Conservation (phyloP, 176 grass and related monocot genomes). For the Leersia perrieri region DNA sequence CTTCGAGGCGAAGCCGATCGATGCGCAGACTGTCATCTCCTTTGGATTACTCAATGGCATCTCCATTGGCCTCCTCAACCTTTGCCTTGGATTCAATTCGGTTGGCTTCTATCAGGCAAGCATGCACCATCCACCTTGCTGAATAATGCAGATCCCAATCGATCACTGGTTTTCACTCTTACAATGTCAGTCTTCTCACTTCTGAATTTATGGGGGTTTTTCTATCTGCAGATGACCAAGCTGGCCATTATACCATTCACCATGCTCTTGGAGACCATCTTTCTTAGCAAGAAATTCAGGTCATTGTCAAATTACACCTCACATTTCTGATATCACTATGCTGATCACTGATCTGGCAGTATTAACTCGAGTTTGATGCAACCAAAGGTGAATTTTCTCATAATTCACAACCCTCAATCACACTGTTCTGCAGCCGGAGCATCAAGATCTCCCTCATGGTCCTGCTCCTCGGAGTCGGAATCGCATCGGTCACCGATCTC, state of each 20-base stretch:
- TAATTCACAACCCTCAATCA: background rate
- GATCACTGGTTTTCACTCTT: background rate
- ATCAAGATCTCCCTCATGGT: constrained; percentile 81
- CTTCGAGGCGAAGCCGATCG: constrained; percentile 85
- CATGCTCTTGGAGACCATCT: constrained; percentile 76
- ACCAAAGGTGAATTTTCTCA: background rate
- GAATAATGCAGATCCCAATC: no score
- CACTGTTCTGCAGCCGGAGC: constrained; percentile 47
- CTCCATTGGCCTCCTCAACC: constrained; percentile 93
- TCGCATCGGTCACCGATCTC: constrained; percentile 86
- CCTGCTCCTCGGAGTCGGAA: constrained; percentile 77
- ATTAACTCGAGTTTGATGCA: background rate
- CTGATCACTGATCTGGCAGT: background rate
- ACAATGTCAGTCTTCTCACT: background rate
- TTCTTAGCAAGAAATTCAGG: constrained; percentile 93
- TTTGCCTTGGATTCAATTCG: constrained; percentile 97
- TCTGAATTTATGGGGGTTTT: background rate
- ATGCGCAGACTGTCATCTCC: constrained; percentile 62
- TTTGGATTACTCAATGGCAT: constrained; percentile 87
- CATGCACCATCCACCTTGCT: background rate
- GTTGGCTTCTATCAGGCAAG: constrained; percentile 93
- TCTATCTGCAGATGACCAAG: constrained; percentile 91
- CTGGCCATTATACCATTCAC: constrained; percentile 99
- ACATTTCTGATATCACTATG: background rate
- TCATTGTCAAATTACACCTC: constrained; percentile 19